Base-by-base conservation (phyloP, 441 rosid genomes). In the Macaranga tanarius region DNA sequence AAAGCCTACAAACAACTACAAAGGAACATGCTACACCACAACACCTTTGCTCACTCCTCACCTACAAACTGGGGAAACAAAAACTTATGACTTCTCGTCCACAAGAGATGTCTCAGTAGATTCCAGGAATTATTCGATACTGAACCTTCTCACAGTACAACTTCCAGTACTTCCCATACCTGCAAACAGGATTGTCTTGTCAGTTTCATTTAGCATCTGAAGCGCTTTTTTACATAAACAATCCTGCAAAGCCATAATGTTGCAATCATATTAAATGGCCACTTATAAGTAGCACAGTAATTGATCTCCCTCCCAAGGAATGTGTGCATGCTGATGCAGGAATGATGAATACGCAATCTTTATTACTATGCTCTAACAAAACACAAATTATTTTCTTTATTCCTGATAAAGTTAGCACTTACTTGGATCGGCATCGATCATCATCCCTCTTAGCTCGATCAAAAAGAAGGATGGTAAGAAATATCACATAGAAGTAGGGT, bases 391-490 rank as follows among this genome's bases (percentile, higher is more conserved):
- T 34, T 34, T 34, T 34, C 38, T 26, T 11, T 28, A 3, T n/a
- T 52, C 51, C 25, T 54, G 61, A 67, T 62, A 23, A 69, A 59
- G 63, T 71, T 45, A 69, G 44, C 50, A 34, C 96, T 90, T 88
- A 95, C 99, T 95, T 95, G 79, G 95, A 86, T 70, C 90, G 84
- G 69, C 98, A 91, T 72, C 97, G 79, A 79, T 92, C 99, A 62
- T 95, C 97, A 42, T 95, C 98, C 75, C 98, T 89, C 72, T 87
- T 91, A 67, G 98, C 99, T 61, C 99, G 95, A 82, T 95, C 98
- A 0, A 95, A 78, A 57, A 95, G 90, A 69, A 95, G 96, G 83
- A 95, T 89, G 67, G 97, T 91, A 64, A 92, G 96, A 76, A 74
- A 92, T 70, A 90, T 73, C 34, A 95, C 95, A 25, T 91, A 95